Evolutionary conservation across 2,329 filamentous ascomycete species (phyloP), one percentile per base, ranked within the genome.

Genomic region (Tolypocladium tundrense): DNA sequence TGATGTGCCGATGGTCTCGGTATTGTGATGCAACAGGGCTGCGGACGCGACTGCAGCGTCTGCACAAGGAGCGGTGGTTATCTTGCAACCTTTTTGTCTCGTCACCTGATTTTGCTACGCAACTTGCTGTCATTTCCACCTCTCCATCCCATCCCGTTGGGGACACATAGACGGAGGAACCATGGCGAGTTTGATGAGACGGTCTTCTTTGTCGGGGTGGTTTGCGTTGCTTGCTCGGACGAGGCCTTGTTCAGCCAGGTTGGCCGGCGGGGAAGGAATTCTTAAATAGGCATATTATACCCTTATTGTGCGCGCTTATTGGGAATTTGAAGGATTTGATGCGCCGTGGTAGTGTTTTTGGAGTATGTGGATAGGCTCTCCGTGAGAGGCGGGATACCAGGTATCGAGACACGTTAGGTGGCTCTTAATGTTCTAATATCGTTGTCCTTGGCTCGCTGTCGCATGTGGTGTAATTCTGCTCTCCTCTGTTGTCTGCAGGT

Each of bases 251-350:
- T 21, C 6, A 37, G 10, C 33, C 35, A 24, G 37, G 14, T 41
- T 39, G 52, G 37, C 37, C 35, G 37, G 53, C 19, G 9, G 21
- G 27, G 13, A 10, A 6, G 35, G 37, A 14, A 21, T 41, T 42
- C 16, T 43, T n/a, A 54, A 31, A 43, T 54, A 54, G 53, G 53
- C 53, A 54, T 54, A 40, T 43, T 54, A 54, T 54, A 54, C 53
- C 53, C 53, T 41, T 54, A 19, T 43, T 54, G 53, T 54, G 21
- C 6, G 39, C 39, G 48, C 43, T 41, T 19, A 39, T 3, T 33
- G 40, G 53, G 35, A 54, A 11, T 35, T 6, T n/a, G 3, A 13
- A 7, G 40, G 53, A 54, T 54, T n/a, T 42, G 40, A 43, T 42
- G 21, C 40, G n/a, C 8, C 5, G 21, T 41, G 53, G 19, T 14